These are phyloP conservation scores for Globisporangium mamillatum DNA, from an alignment of 352 stramenopile genomes.

Conservation along the genomic window DNA sequence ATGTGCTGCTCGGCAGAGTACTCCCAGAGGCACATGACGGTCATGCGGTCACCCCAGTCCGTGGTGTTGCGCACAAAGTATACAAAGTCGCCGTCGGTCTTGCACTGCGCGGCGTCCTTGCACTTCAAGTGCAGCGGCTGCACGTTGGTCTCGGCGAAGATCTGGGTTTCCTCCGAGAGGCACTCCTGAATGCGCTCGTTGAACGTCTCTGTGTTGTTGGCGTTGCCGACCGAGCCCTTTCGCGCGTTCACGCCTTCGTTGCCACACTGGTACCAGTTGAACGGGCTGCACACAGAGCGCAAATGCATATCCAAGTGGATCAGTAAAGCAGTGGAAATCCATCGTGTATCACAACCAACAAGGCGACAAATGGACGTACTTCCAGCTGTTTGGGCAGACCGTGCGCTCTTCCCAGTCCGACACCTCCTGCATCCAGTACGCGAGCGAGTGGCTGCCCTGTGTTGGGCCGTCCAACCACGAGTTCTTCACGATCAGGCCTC, in stretches of 20 bases:
- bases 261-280: slow-evolving; percentile 83
- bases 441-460: slow-evolving; percentile 71
- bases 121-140: slow-evolving; percentile 72
- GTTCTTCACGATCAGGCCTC: slow-evolving; percentile 78
- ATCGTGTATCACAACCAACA: neutral
- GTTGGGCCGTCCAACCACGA: slow-evolving; percentile 61
- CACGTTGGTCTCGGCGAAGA: slow-evolving; percentile 73
- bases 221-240: slow-evolving; percentile 2
- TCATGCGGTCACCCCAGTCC: slow-evolving; percentile 85
- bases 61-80: slow-evolving; percentile 85
- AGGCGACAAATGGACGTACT: slow-evolving; percentile 31
- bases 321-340: neutral
- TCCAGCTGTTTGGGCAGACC: slow-evolving; percentile 78
- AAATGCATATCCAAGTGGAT: neutral
- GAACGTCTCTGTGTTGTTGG: slow-evolving; percentile 36
- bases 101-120: slow-evolving; percentile 53
- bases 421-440: slow-evolving; percentile 80
- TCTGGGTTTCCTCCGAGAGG: slow-evolving; percentile 56
- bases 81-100: slow-evolving; percentile 52
- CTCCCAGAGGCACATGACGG: slow-evolving; percentile 81
- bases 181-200: slow-evolving; percentile 60
- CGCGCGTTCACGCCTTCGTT: slow-evolving; percentile 49
- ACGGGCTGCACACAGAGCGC: slow-evolving; percentile 35
- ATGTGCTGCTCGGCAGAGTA: slow-evolving; percentile 49
- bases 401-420: slow-evolving; percentile 81